A percentile compares a stretch with the other conserved stretches of the same genome.
These are phyloP conservation scores for Termitomyces sp. DNA, from an alignment of 768 basidiomycete genomes.

Conservation along the genomic window DNA sequence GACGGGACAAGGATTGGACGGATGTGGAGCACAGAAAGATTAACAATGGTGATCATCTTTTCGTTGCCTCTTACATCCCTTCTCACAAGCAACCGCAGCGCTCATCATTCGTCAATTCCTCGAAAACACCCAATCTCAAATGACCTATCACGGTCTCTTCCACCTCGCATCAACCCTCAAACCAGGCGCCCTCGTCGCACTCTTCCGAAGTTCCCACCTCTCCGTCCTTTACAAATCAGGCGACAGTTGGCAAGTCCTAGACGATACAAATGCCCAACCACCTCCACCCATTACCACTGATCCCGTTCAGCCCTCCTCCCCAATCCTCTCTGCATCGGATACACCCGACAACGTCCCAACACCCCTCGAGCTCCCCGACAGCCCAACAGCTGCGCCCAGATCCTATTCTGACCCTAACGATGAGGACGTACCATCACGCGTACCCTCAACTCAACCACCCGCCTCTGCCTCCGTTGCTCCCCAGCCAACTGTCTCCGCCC, in stretches of 20 bases:
- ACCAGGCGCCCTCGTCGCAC: constrained; percentile 59
- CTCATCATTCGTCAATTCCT: constrained; percentile 66
- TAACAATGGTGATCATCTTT: constrained; percentile 53
- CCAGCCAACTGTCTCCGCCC: neutral
- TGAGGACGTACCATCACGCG: neutral
- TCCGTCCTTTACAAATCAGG: constrained; percentile 74
- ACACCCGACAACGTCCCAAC: constrained; percentile 7
- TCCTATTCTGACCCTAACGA: constrained; percentile 13
- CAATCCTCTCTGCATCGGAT: neutral
- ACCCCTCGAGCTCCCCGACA: constrained; percentile 1
- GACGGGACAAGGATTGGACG: constrained; percentile 30
- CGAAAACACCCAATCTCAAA: constrained; percentile 68
- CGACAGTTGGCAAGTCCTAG: constrained; percentile 8
- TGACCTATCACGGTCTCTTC: constrained; percentile 88
- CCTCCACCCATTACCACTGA: neutral
- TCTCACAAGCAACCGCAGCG: constrained; percentile 36
- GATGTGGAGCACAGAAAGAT: constrained; percentile 60
- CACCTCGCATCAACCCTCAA: constrained; percentile 64
- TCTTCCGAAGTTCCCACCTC: constrained; percentile 89
- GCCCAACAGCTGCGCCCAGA: neutral
- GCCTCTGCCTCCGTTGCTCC: neutral
- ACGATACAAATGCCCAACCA: neutral
- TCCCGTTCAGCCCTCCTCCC: neutral
- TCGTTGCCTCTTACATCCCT: neutral
- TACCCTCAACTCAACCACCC: neutral